phyloP scores from a whole-genome alignment of 768 basidiomycete genomes.

The Gautieria morchelliformis region DNA sequence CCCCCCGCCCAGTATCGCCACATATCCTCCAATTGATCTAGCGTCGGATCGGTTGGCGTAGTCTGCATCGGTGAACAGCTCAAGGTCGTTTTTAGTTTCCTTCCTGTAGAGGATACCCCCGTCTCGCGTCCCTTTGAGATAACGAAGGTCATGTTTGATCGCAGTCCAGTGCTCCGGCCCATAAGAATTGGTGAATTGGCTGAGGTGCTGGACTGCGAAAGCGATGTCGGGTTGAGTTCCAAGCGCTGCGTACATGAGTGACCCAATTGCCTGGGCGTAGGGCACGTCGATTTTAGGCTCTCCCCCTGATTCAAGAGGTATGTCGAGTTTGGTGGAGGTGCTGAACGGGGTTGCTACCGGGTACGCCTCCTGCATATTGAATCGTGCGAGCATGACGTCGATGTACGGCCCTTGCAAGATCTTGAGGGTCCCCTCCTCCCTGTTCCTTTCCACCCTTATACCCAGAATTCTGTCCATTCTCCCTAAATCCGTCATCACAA shows the following conservation, averaged over 20 bases:
- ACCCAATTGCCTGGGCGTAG: conserved; percentile 14
- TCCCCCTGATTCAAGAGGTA: no score
- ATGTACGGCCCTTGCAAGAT: conserved; percentile 10
- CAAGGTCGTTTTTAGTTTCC: background rate
- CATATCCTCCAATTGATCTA: conserved; percentile 15
- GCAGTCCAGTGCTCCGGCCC: conserved; percentile 18
- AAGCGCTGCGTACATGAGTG: conserved; percentile 23
- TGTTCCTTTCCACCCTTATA: conserved; percentile 22
- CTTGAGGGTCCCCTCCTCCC: conserved; percentile 8
- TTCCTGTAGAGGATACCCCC: background rate
- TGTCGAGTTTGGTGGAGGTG: no score
- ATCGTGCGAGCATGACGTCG: background rate
- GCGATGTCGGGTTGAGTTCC: conserved; percentile 25
- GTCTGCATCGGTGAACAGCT: conserved; percentile 14
- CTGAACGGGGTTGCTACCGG: no score
- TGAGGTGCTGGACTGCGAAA: conserved; percentile 17
- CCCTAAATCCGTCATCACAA: conserved; percentile 27
- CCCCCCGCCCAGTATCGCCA: conserved; percentile 9
- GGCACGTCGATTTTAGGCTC: no score
- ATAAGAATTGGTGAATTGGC: conserved; percentile 16
- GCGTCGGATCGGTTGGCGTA: conserved; percentile 14
- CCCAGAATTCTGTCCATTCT: conserved; percentile 24
- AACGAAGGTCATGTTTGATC: conserved; percentile 17
- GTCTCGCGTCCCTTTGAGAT: conserved; percentile 19
- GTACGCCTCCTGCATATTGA: no score